Conservation (phyloP, 2,329 filamentous ascomycete species). For the Fusarium proliferatum region DNA sequence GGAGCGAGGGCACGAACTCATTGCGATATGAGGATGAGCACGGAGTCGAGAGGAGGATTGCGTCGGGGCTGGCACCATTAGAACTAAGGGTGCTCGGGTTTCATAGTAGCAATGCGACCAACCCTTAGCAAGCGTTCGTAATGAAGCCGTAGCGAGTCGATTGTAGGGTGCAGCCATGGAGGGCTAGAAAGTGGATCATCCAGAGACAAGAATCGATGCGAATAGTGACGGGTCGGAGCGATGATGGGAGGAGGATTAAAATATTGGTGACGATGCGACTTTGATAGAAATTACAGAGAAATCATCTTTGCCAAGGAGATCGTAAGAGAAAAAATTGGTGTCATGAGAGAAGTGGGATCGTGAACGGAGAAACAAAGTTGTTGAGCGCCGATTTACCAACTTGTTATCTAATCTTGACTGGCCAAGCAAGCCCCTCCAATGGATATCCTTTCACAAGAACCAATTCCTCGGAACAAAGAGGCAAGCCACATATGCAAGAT, state of each 20-base stretch:
- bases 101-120: neutral
- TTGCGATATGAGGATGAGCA: conserved; percentile 21
- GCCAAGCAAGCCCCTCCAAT: conserved; percentile 36
- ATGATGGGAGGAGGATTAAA: neutral
- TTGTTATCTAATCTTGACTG: conserved; percentile 45
- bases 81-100: neutral
- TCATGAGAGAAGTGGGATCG: conserved; percentile 38
- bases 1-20: conserved; percentile 34
- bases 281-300: conserved; percentile 20
- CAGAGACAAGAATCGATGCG: conserved; percentile 16
- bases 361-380: conserved; percentile 43
- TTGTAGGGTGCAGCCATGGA: conserved; percentile 42
- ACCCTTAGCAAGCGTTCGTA: conserved; percentile 41
- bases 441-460: conserved; percentile 15
- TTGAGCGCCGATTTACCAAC: conserved; percentile 40
- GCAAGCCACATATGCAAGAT: conserved; percentile 3
- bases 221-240: conserved; percentile 1
- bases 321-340: conserved; percentile 31
- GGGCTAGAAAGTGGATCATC: conserved; percentile 32
- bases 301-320: conserved; percentile 30
- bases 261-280: neutral
- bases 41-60: conserved; percentile 16
- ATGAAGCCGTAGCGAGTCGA: conserved; percentile 36
- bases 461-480: conserved; percentile 25
- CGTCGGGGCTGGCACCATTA: conserved; percentile 35